These are phyloP conservation scores for Leonotis leonurus DNA, from an alignment of 257 asterid species.

Conservation along the genomic window DNA sequence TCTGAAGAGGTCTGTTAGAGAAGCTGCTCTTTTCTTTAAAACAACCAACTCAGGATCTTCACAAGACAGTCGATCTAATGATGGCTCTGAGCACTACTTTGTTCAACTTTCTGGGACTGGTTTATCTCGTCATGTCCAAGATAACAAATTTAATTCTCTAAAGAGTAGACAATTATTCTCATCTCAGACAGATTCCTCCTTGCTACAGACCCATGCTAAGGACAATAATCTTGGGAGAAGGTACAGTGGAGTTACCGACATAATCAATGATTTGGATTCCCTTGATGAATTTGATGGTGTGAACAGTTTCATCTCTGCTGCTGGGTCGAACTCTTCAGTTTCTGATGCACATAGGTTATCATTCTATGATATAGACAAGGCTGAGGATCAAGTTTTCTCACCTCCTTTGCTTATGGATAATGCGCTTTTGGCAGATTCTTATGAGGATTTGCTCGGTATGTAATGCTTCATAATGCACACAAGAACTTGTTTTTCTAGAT, in stretches of 20 bases:
- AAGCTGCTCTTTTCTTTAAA: constrained; percentile 78
- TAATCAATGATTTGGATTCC: constrained; percentile 63
- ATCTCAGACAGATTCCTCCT: constrained; percentile 56
- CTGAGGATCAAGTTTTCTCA: constrained; percentile 83
- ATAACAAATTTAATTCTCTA: constrained; percentile 40
- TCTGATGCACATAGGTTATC: constrained; percentile 73
- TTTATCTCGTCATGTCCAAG: constrained; percentile 51
- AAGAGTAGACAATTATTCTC: constrained; percentile 49
- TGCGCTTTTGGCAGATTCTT: constrained; percentile 64
- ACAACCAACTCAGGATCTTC: constrained; percentile 56
- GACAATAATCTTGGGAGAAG: constrained; percentile 47
- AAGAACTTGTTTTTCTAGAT: too few species aligned
- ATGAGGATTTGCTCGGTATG: constrained; percentile 96
- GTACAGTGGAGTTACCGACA: constrained; percentile 50
- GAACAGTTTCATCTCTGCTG: constrained; percentile 67
- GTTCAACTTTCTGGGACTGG: constrained; percentile 71
- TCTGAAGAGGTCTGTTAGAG: constrained; percentile 88
- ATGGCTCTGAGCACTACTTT: constrained; percentile 84
- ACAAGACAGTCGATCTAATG: constrained; percentile 78
- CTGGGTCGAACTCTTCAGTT: constrained; percentile 66
- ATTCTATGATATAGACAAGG: constrained; percentile 68
- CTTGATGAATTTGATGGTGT: constrained; percentile 64
- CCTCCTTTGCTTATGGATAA: constrained; percentile 90
- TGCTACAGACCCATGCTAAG: constrained; percentile 37
- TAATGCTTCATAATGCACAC: neutral